phyloP scores from a whole-genome alignment of 768 basidiomycete species.

The Suillus sp. region DNA sequence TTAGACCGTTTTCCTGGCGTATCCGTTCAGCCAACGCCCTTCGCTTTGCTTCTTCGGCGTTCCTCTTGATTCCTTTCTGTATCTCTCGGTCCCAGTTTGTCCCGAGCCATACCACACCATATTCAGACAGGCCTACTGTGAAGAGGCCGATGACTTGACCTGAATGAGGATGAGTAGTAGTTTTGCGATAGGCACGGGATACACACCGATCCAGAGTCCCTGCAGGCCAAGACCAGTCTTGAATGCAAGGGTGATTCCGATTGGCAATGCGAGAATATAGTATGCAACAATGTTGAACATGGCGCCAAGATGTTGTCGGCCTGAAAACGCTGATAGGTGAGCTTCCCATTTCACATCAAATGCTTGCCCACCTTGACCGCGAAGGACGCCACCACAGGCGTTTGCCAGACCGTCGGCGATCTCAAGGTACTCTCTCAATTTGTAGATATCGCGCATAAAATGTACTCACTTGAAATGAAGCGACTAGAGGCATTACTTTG shows the following conservation, averaged over 20 bases:
- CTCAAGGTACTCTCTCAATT: conserved; percentile 24
- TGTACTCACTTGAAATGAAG: conserved; percentile 50
- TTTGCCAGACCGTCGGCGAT: conserved; percentile 55
- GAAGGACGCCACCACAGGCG: conserved; percentile 50
- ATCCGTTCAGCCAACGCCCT: conserved; percentile 26
- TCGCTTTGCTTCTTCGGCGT: conserved; percentile 36
- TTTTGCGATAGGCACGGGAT: background rate
- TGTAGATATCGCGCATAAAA: background rate
- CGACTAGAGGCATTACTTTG: conserved; percentile 53
- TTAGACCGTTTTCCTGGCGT: conserved; percentile 18
- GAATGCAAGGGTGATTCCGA: conserved; percentile 56
- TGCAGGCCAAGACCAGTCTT: conserved; percentile 43
- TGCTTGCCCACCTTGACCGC: conserved; percentile 43
- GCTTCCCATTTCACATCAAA: background rate
- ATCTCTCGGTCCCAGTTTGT: conserved; percentile 53
- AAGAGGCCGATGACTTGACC: conserved; percentile 77
- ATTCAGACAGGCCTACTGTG: conserved; percentile 70
- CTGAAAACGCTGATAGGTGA: conserved; percentile 24
- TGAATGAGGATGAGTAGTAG: conserved; percentile 28
- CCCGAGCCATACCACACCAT: conserved; percentile 56
- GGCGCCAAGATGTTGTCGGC: conserved; percentile 71
- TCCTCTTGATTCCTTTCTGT: conserved; percentile 40
- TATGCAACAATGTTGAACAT: conserved; percentile 72
- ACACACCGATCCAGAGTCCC: conserved; percentile 53
- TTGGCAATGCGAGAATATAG: conserved; percentile 53